phyloP scores from a whole-genome alignment of 768 basidiomycete species.

The Hemileccinum rubropunctum region DNA sequence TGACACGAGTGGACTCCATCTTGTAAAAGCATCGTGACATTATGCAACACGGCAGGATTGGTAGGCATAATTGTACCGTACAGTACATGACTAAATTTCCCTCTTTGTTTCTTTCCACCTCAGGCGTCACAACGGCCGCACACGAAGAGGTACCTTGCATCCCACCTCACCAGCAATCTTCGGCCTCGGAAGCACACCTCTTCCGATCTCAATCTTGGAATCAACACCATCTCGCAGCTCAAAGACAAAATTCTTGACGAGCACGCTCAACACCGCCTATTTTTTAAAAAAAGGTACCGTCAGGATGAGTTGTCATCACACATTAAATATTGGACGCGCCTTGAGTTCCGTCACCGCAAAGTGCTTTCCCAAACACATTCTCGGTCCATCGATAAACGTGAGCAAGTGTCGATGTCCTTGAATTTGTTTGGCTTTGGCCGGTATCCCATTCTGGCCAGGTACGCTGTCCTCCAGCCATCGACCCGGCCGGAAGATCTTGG shows the following conservation, averaged over 20 bases:
- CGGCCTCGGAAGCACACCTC: conserved; percentile 6
- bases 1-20: too few species aligned
- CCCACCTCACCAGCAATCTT: conserved; percentile 20
- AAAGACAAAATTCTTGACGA: conserved; percentile 40
- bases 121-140: conserved; percentile 7
- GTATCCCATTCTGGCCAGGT: conserved; percentile 15
- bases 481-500: conserved; percentile 57
- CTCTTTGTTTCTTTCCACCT: background rate
- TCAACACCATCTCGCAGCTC: conserved; percentile 36
- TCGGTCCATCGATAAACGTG: conserved; percentile 48
- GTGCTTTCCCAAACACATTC: conserved; percentile 45
- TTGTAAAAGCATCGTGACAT: too few species aligned
- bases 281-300: too few species aligned
- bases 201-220: conserved; percentile 4
- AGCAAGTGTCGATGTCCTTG: conserved; percentile 50
- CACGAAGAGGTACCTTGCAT: conserved; percentile 20
- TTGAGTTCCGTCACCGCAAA: conserved; percentile 44
- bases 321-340: too few species aligned
- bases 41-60: too few species aligned
- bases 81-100: too few species aligned
- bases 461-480: conserved; percentile 49
- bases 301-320: too few species aligned
- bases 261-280: conserved; percentile 41
- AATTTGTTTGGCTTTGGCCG: conserved; percentile 35
- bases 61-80: too few species aligned